Evolutionary conservation across 225 moss, liverwort and hornwort genomes (phyloP), one percentile per base, ranked within the genome.

Genomic region (Sphagnum tenellum): DNA sequence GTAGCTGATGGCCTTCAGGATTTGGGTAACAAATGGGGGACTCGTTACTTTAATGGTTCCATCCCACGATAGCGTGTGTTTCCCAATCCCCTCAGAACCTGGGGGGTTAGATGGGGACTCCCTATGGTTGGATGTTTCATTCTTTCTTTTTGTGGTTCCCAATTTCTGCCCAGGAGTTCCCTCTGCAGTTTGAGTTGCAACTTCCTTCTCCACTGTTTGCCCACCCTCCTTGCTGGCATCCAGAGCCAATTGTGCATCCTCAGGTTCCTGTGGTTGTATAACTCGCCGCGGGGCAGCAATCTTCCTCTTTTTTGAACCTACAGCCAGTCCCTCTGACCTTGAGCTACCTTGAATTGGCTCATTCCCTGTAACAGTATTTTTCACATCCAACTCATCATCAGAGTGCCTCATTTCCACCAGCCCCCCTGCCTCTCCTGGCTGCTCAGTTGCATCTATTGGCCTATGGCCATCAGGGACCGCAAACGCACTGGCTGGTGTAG

Each of bases 1-100:
- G 57, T 82, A 82, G 58, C 78, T 82, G 49, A 78, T 73, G 46
- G 81, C 81, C 70, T 82, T 82, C 57, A 74, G 72, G 44, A 82
- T 82, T 49, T 78, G 72, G 29, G 78, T 82, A 69, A 82, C 75
- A 61, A 63, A 75, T 4, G 75, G 75, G 9, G 57, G 58, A 52
- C 50, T 71, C 44, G 77, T 45, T 12, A 8, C 9, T 58, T 60
- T 57, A 7, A 57, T 61, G 47, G 63, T 82, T 9, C 50, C 46
- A 59, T 77, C 71, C 74, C 81, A 72, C 47, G 62, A 80, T 8
- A 74, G 71, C n/a, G 71, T 58, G 44, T 69, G 78, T 64, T 67
- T 82, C 5, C 75, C 81, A 44, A 62, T 67, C 46, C 75, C 78
- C 11, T 82, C 77, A 11, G 78, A 75, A 48, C 72, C 81, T 46